Conservation (phyloP, 2,329 filamentous ascomycete genomes). For the Fusarium sp. region DNA sequence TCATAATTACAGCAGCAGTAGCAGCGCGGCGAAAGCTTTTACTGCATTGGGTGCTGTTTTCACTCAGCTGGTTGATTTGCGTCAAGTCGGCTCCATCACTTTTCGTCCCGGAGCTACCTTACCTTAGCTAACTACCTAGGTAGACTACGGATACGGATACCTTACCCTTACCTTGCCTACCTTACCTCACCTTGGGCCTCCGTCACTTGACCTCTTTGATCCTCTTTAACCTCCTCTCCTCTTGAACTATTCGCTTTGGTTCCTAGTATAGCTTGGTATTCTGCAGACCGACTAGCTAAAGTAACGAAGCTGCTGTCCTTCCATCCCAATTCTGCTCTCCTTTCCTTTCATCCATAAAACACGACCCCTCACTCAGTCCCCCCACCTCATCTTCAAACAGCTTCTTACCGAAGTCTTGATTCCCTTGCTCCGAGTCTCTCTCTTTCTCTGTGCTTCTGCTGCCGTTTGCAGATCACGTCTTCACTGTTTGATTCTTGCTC, state of each 20-base stretch:
- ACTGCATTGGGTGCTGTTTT: slow-evolving; percentile 9
- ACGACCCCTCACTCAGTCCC: slow-evolving; percentile 42
- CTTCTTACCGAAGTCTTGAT: slow-evolving; percentile 39
- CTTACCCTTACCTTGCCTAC: slow-evolving; percentile 22
- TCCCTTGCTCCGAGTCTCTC: slow-evolving; percentile 44
- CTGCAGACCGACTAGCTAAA: slow-evolving; percentile 18
- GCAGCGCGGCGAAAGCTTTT: slow-evolving; percentile 2
- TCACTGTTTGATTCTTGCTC: slow-evolving; percentile 18
- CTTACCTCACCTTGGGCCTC: slow-evolving; percentile 28
- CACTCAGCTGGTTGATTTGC: slow-evolving; percentile 20
- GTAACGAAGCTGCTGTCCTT: slow-evolving; percentile 18
- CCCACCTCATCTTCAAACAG: slow-evolving; percentile 29
- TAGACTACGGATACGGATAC: neutral
- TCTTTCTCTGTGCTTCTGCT: neutral
- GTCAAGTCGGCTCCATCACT: slow-evolving; percentile 7
- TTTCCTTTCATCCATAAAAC: slow-evolving; percentile 35
- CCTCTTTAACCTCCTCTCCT: slow-evolving; percentile 18
- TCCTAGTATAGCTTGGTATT: slow-evolving; percentile 18
- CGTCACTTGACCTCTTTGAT: slow-evolving; percentile 27
- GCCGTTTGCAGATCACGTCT: slow-evolving; percentile 35
- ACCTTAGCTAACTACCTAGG: slow-evolving; percentile 9
- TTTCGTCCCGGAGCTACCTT: slow-evolving; percentile 19
- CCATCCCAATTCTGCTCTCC: slow-evolving; percentile 11
- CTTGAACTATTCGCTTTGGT: slow-evolving; percentile 11
- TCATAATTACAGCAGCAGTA: neutral